phyloP scores from a whole-genome alignment of 768 basidiomycete species.

The Auricularia sp. region DNA sequence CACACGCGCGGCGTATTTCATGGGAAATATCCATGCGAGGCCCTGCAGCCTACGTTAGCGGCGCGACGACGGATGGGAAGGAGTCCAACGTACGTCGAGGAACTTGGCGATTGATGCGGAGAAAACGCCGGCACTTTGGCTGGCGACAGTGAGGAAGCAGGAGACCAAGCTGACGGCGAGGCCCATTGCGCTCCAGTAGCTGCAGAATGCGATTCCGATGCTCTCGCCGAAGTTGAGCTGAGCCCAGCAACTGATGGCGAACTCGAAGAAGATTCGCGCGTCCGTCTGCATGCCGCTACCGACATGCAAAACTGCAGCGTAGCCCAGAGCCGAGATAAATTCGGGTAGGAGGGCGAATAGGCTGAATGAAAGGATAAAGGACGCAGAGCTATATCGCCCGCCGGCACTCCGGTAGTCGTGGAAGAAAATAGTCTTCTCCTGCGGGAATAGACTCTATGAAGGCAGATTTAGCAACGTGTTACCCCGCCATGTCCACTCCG shows the following conservation, averaged over 20 bases:
- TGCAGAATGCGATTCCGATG: neutral
- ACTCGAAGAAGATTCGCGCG: conserved; percentile 1
- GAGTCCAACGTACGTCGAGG: neutral
- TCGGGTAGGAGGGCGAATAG: conserved; percentile 16
- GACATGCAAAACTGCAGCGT: neutral
- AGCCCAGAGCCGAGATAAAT: conserved; percentile 11
- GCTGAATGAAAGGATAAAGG: conserved; percentile 22
- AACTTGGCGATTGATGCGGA: neutral
- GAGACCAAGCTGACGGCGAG: neutral
- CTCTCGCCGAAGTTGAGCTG: neutral
- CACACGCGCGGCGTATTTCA: neutral
- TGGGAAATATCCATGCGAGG: neutral
- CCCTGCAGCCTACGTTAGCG: neutral
- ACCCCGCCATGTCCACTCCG: neutral
- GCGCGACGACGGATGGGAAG: neutral
- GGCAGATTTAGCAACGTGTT: conserved; percentile 2
- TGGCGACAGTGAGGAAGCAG: neutral
- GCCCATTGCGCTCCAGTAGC: conserved; percentile 1
- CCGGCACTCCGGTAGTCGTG: conserved; percentile 32
- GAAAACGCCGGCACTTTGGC: neutral
- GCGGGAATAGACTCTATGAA: conserved; percentile 27
- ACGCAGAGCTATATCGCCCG: conserved; percentile 24
- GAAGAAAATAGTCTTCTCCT: conserved; percentile 31
- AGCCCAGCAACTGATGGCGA: neutral
- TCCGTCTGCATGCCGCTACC: neutral